Evolutionary conservation across 805 yeast species (phyloP), one percentile per base, ranked within the genome.

Genomic region (Candida insectorum): DNA sequence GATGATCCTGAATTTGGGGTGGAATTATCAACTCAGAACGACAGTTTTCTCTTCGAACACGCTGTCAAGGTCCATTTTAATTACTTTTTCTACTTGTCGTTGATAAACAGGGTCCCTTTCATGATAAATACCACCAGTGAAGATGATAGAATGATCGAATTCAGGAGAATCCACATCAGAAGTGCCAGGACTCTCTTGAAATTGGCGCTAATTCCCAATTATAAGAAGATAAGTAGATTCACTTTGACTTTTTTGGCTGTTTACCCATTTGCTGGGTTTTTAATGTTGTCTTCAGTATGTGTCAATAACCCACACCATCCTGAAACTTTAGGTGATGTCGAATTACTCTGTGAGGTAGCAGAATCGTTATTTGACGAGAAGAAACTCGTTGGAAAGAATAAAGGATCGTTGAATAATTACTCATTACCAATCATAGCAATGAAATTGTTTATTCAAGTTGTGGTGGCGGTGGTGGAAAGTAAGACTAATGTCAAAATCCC

Each of bases 81-180:
- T 5, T 60, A 42, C 37, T 57, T 56, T 36, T 41, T 49, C 12
- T 60, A 59, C 34, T 37, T 57, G 23, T 40, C 53, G 43, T 37
- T 53, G 6, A 43, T 60, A 11, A 61, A 62, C 39, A 36, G 66
- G 25, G 54, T 58, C 3, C 65, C 65, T 12, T 55, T 57, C 39
- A 26, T 51, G 22, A 52, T 36, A 35, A 41, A 12, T 28, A 30
- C 23, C 6, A 24, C 21, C 1, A 30, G 30, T 2, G 50, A 47
- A 6, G 44, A 33, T 3, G 47, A 43, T 7, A 45, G 43, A 4
- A 43, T 46, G 31, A 24, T 44, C 6, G 33, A 29, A 13, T 56
- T 41, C 33, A 47, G 60, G 4, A 49, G 48, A 26, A 36, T 54
- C 6, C 50, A 60, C 8, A 37, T 60, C 14, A 59, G 58, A 28